Evolutionary conservation across 2,329 filamentous ascomycete genomes (phyloP).

Genomic region (Talaromyces pinophilus): DNA sequence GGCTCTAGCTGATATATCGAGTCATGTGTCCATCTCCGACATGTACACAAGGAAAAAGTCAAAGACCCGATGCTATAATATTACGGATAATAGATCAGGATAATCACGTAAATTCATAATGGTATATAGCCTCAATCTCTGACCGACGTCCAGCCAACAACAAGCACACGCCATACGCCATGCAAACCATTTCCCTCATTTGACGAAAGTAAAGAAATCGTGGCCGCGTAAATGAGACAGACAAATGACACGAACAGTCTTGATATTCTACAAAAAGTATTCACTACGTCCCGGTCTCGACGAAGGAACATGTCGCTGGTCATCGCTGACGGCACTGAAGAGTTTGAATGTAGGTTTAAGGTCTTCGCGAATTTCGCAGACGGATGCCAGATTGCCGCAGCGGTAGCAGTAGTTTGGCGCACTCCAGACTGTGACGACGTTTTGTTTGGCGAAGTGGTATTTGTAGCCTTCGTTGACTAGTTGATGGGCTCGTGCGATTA

Average conservation of each 20-base stretch:
- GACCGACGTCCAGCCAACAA: slow-evolving; percentile 17
- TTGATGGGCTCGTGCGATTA: slow-evolving; percentile 73
- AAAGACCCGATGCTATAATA: background rate
- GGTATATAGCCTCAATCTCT: slow-evolving; percentile 23
- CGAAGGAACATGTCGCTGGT: slow-evolving; percentile 48
- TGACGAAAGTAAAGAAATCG: slow-evolving; percentile 18
- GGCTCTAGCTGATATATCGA: background rate
- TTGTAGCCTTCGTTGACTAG: slow-evolving; percentile 78
- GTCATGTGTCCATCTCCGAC: background rate
- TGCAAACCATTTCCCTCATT: slow-evolving; percentile 19
- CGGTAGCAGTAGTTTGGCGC: slow-evolving; percentile 96
- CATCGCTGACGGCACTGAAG: slow-evolving; percentile 50
- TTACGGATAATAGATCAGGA: background rate
- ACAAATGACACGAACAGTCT: slow-evolving; percentile 7
- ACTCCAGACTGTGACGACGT: slow-evolving; percentile 79
- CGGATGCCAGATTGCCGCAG: slow-evolving; percentile 86
- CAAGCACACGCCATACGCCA: slow-evolving; percentile 23
- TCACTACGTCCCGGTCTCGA: slow-evolving; percentile 50
- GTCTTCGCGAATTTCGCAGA: slow-evolving; percentile 86
- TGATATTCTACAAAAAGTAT: slow-evolving; percentile 46
- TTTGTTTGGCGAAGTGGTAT: slow-evolving; percentile 94
- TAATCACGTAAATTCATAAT: slow-evolving; percentile 18
- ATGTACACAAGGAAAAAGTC: background rate
- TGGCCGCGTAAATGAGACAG: slow-evolving; percentile 16
- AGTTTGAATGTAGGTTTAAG: slow-evolving; percentile 81